A percentile compares a stretch with the other conserved stretches of the same genome.
Conservation (phyloP, 768 basidiomycete genomes). For the Pleurotus giganteus region DNA sequence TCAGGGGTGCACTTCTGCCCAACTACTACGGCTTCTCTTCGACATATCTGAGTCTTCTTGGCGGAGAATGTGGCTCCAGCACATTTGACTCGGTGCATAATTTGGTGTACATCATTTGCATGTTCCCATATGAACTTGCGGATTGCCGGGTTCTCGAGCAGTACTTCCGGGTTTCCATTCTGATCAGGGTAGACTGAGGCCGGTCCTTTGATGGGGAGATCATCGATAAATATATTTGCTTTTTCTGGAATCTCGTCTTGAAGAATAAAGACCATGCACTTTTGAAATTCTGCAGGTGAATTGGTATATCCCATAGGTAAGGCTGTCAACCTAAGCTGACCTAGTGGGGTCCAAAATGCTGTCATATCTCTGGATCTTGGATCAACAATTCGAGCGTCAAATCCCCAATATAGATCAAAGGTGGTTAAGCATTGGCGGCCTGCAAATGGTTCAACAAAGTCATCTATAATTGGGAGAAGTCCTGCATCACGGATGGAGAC, state of each 20-base stretch:
- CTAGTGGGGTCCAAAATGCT: constrained; percentile 22
- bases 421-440: constrained; percentile 21
- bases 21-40: constrained; percentile 18
- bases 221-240: constrained; percentile 34
- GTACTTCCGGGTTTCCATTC: constrained; percentile 16
- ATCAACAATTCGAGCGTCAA: constrained; percentile 25
- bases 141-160: constrained; percentile 18
- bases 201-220: constrained; percentile 26
- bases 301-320: constrained; percentile 21
- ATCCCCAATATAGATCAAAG: constrained; percentile 29
- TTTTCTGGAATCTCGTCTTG: too few relatives aligned
- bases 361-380: constrained; percentile 27
- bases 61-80: constrained; percentile 27
- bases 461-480: constrained; percentile 20
- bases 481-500: constrained; percentile 26
- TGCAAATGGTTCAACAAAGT: constrained; percentile 24
- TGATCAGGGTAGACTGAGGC: constrained; percentile 16
- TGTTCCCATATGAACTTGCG: constrained; percentile 35
- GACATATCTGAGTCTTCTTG: constrained; percentile 26
- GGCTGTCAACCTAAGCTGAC: constrained; percentile 14
- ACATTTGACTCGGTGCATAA: constrained; percentile 25
- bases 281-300: too few relatives aligned
- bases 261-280: too few relatives aligned
- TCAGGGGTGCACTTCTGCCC: too few relatives aligned
- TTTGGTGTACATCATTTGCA: constrained; percentile 21